Conservation (phyloP, 257 asterid genomes). For the Penstemon eatonii region DNA sequence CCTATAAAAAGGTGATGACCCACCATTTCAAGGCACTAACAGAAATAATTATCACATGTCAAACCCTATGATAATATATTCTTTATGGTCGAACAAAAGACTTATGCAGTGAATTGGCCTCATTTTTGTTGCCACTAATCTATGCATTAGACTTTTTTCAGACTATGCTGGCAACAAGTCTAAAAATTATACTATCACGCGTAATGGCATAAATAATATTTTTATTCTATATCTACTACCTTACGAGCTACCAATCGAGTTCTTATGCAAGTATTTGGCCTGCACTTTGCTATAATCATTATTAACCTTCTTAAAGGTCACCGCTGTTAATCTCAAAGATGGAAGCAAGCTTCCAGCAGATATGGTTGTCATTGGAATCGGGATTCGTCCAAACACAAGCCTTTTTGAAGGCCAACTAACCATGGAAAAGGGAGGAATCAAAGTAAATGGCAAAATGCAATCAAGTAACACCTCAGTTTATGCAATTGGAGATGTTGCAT, state of each 20-base stretch:
- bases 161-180: too few species aligned
- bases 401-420: conserved; percentile 89
- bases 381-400: conserved; percentile 90
- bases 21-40: too few species aligned
- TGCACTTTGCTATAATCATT: not conserved
- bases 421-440: conserved; percentile 87
- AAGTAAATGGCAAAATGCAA: conserved; percentile 77
- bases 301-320: conserved; percentile 48
- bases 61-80: too few species aligned
- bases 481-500: conserved; percentile 85
- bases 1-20: too few species aligned
- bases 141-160: too few species aligned
- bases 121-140: too few species aligned
- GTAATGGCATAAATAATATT: too few species aligned
- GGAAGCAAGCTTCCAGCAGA: conserved; percentile 77
- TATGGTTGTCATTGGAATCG: conserved; percentile 86
- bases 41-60: too few species aligned
- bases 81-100: too few species aligned
- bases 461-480: conserved; percentile 76
- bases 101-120: too few species aligned
- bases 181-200: too few species aligned
- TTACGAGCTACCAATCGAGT: not conserved
- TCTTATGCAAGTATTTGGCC: not conserved
- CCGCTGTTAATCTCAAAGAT: conserved; percentile 78
- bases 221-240: too few species aligned